phyloP scores from a whole-genome alignment of 176 grass and related monocot genomes.

The Themeda triandra region DNA sequence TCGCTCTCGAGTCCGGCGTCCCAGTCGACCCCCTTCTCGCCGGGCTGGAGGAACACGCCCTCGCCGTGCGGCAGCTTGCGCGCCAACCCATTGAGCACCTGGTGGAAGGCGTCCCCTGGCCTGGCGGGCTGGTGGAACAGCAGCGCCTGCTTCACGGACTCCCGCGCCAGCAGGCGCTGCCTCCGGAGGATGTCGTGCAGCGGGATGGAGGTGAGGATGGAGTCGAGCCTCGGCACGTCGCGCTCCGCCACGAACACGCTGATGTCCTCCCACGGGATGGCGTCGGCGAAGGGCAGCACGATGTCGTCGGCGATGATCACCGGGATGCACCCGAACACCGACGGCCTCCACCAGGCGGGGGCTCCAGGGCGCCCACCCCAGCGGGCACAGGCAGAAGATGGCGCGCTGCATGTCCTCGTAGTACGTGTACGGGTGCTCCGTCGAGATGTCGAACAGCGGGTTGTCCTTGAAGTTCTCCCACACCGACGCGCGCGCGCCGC shows the following conservation, averaged over 20 bases:
- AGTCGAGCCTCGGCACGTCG: conserved; percentile 58
- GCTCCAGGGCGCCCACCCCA: conserved; percentile 83
- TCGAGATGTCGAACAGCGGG: conserved; percentile 77
- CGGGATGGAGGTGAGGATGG: conserved; percentile 59
- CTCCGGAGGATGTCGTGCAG: conserved; percentile 39
- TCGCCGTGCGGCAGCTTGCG: conserved; percentile 57
- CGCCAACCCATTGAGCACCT: conserved; percentile 62
- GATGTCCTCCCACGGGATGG: conserved; percentile 67
- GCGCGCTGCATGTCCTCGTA: conserved; percentile 44
- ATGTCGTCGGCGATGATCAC: conserved; percentile 85
- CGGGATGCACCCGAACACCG: conserved; percentile 73
- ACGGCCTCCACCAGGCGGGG: conserved; percentile 65
- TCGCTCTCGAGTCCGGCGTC: conserved; percentile 43
- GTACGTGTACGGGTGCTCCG: conserved; percentile 63
- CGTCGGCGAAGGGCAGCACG: conserved; percentile 62
- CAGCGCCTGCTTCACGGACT: conserved; percentile 67
- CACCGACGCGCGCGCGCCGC: conserved; percentile 39
- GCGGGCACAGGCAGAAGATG: conserved; percentile 70
- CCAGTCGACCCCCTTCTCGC: conserved; percentile 55
- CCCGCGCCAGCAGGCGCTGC: conserved; percentile 57
- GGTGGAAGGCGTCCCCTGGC: conserved; percentile 65
- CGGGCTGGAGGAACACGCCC: conserved; percentile 39
- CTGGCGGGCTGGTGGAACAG: conserved; percentile 59
- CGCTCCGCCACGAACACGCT: conserved; percentile 58
- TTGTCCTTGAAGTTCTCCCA: conserved; percentile 86